phyloP scores from a whole-genome alignment of 2,329 filamentous ascomycete genomes.

The Aaosphaeria pasadenensis region DNA sequence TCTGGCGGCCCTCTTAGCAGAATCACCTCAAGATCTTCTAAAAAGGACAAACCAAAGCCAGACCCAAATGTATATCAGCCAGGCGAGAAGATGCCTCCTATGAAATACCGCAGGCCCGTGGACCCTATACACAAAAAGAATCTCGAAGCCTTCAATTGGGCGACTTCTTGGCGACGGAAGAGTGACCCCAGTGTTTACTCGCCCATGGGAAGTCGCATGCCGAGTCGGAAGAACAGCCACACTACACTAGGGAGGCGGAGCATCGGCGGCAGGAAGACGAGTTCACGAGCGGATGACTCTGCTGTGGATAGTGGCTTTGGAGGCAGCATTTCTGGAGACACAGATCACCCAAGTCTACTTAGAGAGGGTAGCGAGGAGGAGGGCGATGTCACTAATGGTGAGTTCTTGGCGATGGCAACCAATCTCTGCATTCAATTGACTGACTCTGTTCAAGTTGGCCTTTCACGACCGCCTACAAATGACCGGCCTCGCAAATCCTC shows the following conservation, averaged over 20 bases:
- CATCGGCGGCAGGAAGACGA: slow-evolving; percentile 33
- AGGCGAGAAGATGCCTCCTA: slow-evolving; percentile 50
- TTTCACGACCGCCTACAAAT: slow-evolving; percentile 31
- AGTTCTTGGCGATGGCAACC: slow-evolving; percentile 10
- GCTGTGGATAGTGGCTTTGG: slow-evolving; percentile 35
- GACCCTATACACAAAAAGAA: slow-evolving; percentile 50
- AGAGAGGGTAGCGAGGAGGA: slow-evolving; percentile 47
- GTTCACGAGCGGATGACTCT: slow-evolving; percentile 35
- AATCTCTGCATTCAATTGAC: neutral
- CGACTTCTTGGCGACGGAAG: slow-evolving; percentile 45
- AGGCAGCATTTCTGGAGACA: slow-evolving; percentile 29
- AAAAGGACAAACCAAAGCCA: slow-evolving; percentile 25
- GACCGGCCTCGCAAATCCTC: slow-evolving; percentile 25
- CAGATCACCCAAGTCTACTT: slow-evolving; percentile 26
- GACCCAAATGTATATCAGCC: slow-evolving; percentile 49
- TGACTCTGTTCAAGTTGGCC: slow-evolving; percentile 21
- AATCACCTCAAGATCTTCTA: slow-evolving; percentile 16
- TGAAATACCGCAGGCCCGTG: slow-evolving; percentile 49
- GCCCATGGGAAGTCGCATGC: slow-evolving; percentile 49
- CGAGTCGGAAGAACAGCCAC: slow-evolving; percentile 38
- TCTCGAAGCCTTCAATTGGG: slow-evolving; percentile 48
- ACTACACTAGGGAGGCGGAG: slow-evolving; percentile 23
- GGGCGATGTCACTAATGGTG: slow-evolving; percentile 44
- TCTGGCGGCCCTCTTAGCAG: slow-evolving; percentile 12
- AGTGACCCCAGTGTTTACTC: slow-evolving; percentile 46